Base-by-base conservation (phyloP, 2,329 filamentous ascomycete genomes). In the Epichloe gansuensis region DNA sequence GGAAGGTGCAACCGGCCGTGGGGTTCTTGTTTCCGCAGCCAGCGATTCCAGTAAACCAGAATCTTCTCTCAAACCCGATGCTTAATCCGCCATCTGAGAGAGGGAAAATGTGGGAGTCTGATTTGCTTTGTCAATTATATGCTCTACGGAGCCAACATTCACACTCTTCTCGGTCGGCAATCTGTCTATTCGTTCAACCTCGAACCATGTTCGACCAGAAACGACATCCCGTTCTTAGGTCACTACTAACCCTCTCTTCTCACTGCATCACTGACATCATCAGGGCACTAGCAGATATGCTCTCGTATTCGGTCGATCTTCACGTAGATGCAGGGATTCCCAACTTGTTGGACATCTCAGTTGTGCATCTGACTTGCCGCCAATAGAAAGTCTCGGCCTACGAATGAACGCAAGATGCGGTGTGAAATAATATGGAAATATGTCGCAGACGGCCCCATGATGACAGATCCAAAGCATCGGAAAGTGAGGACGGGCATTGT, bases 1-100 rank as follows among this genome's bases (percentile, higher is more conserved):
- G 49, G 49, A 51, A 51, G 43, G 42, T 34, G 49, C 49, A 46
- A 41, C 36, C 27, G 43, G n/a, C 23, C 31, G 11, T 38, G 13
- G 43, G 35, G 36, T 41, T 31, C 38, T 35, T 45, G 21, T 38
- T 50, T 23, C 41, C 36, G 31, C 34, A n/a, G 34, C 38, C 21
- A 21, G 34, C n/a, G 6, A 40, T 38, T 38, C 15, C n/a, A 17
- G 15, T 17, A 46, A 36, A 21, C 12, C 39, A 25, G 15, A 23
- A 35, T 3, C 9, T 17, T 44, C 25, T 27, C 41, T 45, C 5
- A 15, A 17, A 7, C n/a, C 9, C 34, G 13, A 50, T 38, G 31
- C 11, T 1, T 21, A 6, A 23, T 45, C 11, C 11, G 36, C 5
- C n/a, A 23, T 23, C 35, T 11, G 23, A n/a, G 13, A 34, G 25